A percentile compares a stretch with the other conserved stretches of the same genome.
Evolutionary conservation across 2,329 filamentous ascomycete species (phyloP).

Genomic region (Trichoderma gracile): DNA sequence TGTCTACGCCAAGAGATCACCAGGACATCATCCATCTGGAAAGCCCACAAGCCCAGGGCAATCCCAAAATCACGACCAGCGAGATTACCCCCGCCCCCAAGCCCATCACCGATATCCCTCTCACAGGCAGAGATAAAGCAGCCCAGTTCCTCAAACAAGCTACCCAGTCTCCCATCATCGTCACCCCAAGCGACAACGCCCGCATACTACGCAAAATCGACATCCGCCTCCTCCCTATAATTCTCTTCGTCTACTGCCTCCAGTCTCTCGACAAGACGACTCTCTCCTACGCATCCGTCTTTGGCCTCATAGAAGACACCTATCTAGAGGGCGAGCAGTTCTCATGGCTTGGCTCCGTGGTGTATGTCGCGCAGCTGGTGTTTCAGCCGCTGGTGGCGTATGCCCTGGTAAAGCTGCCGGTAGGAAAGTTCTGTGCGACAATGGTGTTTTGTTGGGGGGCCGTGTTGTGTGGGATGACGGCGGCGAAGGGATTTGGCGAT

Average conservation of each 20-base stretch:
- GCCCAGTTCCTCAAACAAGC: constrained; percentile 50
- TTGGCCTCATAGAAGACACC: constrained; percentile 58
- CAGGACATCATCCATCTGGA: constrained; percentile 24
- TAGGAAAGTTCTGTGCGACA: constrained; percentile 53
- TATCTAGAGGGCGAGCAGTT: constrained; percentile 55
- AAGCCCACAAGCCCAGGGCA: background rate
- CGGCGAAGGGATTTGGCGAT: constrained; percentile 49
- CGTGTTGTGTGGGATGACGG: constrained; percentile 53
- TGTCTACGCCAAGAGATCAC: constrained; percentile 17
- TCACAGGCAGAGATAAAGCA: constrained; percentile 45
- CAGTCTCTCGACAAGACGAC: constrained; percentile 38
- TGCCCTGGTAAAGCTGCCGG: constrained; percentile 55
- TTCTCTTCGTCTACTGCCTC: constrained; percentile 54
- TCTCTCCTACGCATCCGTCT: constrained; percentile 64
- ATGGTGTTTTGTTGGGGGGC: constrained; percentile 57
- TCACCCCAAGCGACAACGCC: constrained; percentile 55
- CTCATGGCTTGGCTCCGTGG: constrained; percentile 59
- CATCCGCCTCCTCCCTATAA: constrained; percentile 49
- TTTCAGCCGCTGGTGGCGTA: constrained; percentile 58
- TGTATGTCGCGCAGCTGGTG: constrained; percentile 39
- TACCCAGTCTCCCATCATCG: constrained; percentile 44
- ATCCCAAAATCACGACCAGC: background rate
- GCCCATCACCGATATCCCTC: constrained; percentile 8
- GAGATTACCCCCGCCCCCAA: constrained; percentile 13
- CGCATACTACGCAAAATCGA: constrained; percentile 51